Percentiles rank a stretch among this genome's conserved stretches.
These are phyloP conservation scores for Diplocarpon rosae DNA, from an alignment of 2,329 filamentous ascomycete species.

Conservation along the genomic window DNA sequence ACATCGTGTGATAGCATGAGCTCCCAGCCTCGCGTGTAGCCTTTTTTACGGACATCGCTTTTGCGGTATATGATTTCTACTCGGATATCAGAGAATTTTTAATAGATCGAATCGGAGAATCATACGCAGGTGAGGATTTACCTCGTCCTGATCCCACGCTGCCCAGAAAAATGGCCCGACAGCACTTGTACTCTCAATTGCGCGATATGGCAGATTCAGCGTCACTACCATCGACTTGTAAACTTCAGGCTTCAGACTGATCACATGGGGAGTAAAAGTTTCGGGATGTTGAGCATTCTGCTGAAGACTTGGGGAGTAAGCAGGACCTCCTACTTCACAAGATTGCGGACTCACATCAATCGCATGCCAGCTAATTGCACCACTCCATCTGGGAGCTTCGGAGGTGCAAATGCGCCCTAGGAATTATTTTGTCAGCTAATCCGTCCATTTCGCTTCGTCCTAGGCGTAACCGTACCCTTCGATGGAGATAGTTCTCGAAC, in stretches of 20 bases:
- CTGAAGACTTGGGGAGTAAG: constrained; percentile 16
- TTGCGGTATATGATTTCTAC: constrained; percentile 52
- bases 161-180: constrained; percentile 56
- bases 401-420: constrained; percentile 24
- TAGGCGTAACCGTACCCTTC: constrained; percentile 17
- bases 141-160: constrained; percentile 43
- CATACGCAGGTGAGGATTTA: constrained; percentile 46
- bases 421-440: constrained; percentile 1
- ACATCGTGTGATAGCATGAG: constrained; percentile 51
- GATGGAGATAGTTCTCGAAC: constrained; percentile 26
- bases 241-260: constrained; percentile 38
- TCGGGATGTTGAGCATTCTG: constrained; percentile 41
- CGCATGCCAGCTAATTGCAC: constrained; percentile 14
- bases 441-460: constrained; percentile 6
- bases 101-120: too few species aligned
- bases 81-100: too few species aligned
- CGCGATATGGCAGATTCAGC: constrained; percentile 44
- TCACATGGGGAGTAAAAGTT: constrained; percentile 45
- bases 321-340: neutral
- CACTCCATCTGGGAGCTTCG: constrained; percentile 18
- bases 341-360: constrained; percentile 14
- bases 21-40: constrained; percentile 53
- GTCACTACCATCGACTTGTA: constrained; percentile 47
- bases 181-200: constrained; percentile 46
- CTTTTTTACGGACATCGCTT: constrained; percentile 54